phyloP scores from a whole-genome alignment of 164 flowering plant species.

The Buxus sempervirens region DNA sequence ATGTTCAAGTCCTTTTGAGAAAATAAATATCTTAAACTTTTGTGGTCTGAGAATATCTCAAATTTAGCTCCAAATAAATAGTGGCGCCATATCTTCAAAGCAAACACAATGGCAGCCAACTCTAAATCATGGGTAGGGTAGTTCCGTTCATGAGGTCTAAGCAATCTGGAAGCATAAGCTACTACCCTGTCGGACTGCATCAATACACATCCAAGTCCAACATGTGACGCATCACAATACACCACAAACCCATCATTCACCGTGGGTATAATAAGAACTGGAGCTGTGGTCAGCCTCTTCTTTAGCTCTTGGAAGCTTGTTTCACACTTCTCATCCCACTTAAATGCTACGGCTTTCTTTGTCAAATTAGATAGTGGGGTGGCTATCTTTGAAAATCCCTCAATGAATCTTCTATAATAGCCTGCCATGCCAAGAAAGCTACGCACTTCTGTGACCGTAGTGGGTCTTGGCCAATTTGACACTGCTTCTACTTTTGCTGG shows the following conservation, averaged over 20 bases:
- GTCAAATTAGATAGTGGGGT: neutral
- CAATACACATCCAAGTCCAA: neutral
- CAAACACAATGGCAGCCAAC: neutral
- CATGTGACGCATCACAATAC: neutral
- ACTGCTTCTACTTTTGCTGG: neutral
- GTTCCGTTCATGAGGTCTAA: neutral
- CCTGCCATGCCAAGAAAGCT: neutral
- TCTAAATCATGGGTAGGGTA: neutral
- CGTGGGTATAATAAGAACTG: neutral
- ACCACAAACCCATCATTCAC: neutral
- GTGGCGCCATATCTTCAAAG: neutral
- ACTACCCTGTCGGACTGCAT: neutral
- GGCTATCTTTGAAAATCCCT: neutral
- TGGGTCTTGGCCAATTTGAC: neutral
- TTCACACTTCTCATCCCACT: neutral
- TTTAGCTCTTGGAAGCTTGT: neutral
- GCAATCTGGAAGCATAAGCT: neutral
- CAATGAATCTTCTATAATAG: neutral
- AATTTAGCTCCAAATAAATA: neutral
- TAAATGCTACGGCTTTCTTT: neutral
- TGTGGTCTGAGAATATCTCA: neutral
- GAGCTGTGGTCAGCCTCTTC: neutral
- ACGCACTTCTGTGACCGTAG: neutral
- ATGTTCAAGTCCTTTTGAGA: neutral
- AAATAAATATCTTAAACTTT: neutral